Evolutionary conservation across 352 stramenopile genomes (phyloP), one percentile per base, ranked within the genome.

Genomic region (Pythium aquatile): DNA sequence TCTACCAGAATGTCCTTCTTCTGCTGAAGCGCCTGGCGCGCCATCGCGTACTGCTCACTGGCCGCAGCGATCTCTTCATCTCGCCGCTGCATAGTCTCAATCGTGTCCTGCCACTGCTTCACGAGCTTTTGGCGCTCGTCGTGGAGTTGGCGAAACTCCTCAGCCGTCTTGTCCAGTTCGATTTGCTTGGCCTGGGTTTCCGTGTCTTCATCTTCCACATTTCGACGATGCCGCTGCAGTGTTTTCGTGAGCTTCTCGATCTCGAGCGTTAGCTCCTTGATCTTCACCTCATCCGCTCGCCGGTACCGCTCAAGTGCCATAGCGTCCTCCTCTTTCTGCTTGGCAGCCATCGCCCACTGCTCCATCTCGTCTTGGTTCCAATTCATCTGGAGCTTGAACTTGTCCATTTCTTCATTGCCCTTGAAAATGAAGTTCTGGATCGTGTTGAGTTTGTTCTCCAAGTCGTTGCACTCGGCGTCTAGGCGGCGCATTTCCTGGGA

Each of bases 341-440:
- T 93, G 20, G 92, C 89, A 28, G 96, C 94, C 68, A 97, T 86
- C 7, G 93, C 85, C 96, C 96, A 99, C 77, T 98, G 94, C 77
- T 99, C 94, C 66, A 99, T 92, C 69, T 99, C 94, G 62, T 98
- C 95, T 69, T 99, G 96, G 74, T 98, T 99, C 92, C 93, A 98
- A 78, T 98, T 98, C 88, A 98, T 98, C 81, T 98, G 85, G 24
- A 97, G 76, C 73, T 98, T 98, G 66, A 98, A 98, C 61, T 90
- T 83, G 72, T 99, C 96, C 84, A 98, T 97, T 53, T 91, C 80
- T 55, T 98, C 93, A 60, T 98, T 98, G 33, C 88, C 91, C 39
- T 91, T 90, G 76, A 96, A 96, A 39, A 98, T 80, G 29, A 96
- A 91, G 40, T 87, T 95, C 68, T 98, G 92, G 26, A 97, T 75